phyloP scores from a whole-genome alignment of 2,329 filamentous ascomycete species.

The Colletotrichum incanum region DNA sequence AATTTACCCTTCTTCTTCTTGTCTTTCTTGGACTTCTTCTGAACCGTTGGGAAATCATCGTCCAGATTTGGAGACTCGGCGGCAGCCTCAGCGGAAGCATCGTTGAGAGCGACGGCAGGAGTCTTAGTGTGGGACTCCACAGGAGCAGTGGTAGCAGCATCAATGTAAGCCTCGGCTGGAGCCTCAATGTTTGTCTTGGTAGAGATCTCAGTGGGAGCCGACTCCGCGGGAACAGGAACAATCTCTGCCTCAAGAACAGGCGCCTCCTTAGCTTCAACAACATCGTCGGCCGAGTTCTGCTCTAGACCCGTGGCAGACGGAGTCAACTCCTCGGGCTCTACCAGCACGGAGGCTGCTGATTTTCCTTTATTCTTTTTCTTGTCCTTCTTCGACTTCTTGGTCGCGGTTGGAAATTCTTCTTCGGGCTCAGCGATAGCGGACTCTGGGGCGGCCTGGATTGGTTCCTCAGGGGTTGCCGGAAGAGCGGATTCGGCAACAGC shows the following conservation, averaged over 20 bases:
- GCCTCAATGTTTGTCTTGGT: background rate
- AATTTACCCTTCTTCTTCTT: slow-evolving; percentile 38
- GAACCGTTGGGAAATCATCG: slow-evolving; percentile 30
- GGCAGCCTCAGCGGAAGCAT: background rate
- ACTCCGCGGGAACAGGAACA: too few species aligned
- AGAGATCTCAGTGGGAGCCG: background rate
- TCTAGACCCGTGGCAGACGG: background rate
- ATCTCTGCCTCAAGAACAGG: background rate
- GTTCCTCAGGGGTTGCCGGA: background rate
- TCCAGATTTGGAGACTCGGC: slow-evolving; percentile 38
- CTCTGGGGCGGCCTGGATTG: background rate
- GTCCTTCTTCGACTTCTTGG: slow-evolving; percentile 47
- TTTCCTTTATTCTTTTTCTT: slow-evolving; percentile 49
- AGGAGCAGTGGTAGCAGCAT: too few species aligned
- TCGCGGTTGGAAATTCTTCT: background rate
- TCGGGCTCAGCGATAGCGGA: slow-evolving; percentile 1
- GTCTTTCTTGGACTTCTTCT: slow-evolving; percentile 44
- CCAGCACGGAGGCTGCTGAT: background rate
- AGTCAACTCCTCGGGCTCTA: background rate
- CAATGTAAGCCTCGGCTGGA: background rate
- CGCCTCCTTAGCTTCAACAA: background rate
- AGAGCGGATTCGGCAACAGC: background rate
- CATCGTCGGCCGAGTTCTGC: background rate
- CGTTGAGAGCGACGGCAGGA: background rate
- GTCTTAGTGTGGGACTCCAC: background rate